Conservation (phyloP, 805 yeast species). For the Candida anglica region DNA sequence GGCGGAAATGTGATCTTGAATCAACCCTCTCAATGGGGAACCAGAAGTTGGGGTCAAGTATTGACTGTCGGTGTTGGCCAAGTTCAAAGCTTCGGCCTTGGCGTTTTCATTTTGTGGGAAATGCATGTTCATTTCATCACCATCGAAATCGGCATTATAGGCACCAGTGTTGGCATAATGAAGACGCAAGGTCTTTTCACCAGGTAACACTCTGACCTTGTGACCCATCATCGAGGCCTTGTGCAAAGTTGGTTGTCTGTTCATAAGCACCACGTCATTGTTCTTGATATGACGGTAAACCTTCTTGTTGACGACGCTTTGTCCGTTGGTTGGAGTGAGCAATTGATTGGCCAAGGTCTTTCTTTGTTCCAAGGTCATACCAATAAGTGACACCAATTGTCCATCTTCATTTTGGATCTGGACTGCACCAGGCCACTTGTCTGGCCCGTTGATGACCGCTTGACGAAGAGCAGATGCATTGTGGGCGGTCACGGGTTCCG, state of each 20-base stretch:
- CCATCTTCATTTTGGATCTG: conserved; percentile 97
- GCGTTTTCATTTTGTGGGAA: conserved; percentile 98
- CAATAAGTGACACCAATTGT: conserved; percentile 69
- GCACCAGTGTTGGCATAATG: conserved; percentile 99
- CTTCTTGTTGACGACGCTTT: conserved; percentile 77
- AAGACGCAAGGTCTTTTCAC: conserved; percentile 92
- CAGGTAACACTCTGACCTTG: conserved; percentile 92
- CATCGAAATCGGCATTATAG: conserved; percentile 97
- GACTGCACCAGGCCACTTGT: conserved; percentile 97
- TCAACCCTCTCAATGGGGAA: conserved; percentile 95
- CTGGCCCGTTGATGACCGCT: conserved; percentile 97
- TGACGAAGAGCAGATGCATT: conserved; percentile 87
- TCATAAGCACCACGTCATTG: conserved; percentile 95
- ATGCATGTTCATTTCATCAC: conserved; percentile 99
- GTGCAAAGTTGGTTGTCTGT: conserved; percentile 98
- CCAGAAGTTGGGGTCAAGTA: conserved; percentile 98
- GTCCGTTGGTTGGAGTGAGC: conserved; percentile 72
- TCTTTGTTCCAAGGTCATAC: conserved; percentile 91
- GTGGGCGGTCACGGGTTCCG: conserved; percentile 94
- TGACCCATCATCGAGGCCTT: conserved; percentile 99
- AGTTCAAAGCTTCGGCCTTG: conserved; percentile 88
- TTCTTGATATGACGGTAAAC: conserved; percentile 93
- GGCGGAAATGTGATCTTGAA: conserved; percentile 98
- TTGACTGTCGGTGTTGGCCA: conserved; percentile 97
- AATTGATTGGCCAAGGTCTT: conserved; percentile 93